Evolutionary conservation across 176 grass and related monocot species (phyloP), one percentile per base, ranked within the genome.

Genomic region (Canna indica): DNA sequence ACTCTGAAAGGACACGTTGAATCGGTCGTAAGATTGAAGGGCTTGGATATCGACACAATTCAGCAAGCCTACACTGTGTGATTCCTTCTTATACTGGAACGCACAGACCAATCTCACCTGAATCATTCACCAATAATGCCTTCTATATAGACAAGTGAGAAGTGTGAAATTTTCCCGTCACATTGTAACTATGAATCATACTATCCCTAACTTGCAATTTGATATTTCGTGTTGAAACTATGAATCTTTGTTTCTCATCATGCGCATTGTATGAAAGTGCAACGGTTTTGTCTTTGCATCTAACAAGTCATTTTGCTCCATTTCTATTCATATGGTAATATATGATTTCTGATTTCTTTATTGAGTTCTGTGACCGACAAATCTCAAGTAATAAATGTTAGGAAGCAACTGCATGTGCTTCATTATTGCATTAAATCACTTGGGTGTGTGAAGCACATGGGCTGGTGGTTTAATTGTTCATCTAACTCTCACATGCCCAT

Each of bases 1-100:
- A 95, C 90, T 44, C 73, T 95, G 39, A 95, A 95, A 73, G 90
- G 86, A 3, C 77, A 69, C 42, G 83, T 95, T 47, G 90, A 95
- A 63, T 95, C 86, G 0, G 90, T 87, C n/a, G 86, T 87, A 60
- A 81, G 74, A 70, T 53, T 85, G 70, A 95, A 95, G 84, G 82
- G 85, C 7, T 68, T 95, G 77, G 86, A 95, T 61, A 82, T 90
- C 3, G 84, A 95, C 63, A 90, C 84, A 7, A 90, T 95, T 39
- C 81, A 87, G 52, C 86, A 90, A 69, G 83, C 84, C 6, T 95
- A 95, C 74, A 90, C 84, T 5, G 81, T 95, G 27, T 90, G 78
- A 85, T 80, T 35, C 59, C 30, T 13, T 17, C 1, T 8, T 7
- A 54, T 24, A 8, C 50, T 5, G 7, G 22, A 25, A 18, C 17